Percentiles rank a stretch among this genome's conserved stretches.
These are phyloP conservation scores for Pichia rugopelliculosa DNA, from an alignment of 805 yeast species.

Conservation along the genomic window DNA sequence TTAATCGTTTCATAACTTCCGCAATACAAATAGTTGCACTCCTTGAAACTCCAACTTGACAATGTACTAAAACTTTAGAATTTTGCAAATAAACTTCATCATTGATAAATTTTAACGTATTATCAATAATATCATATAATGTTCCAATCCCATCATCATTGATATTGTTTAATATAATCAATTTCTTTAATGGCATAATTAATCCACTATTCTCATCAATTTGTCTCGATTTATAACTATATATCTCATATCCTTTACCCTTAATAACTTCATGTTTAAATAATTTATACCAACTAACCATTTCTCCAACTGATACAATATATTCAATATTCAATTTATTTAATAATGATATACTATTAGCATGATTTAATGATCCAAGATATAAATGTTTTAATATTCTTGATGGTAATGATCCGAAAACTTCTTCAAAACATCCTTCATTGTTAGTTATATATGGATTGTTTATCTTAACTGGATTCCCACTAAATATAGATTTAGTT, in stretches of 20 bases:
- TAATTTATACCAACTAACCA: conserved; percentile 50
- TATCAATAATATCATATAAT: conserved; percentile 51
- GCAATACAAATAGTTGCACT: conserved; percentile 96
- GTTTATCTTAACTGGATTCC: background rate
- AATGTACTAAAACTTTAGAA: conserved; percentile 70
- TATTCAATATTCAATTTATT: conserved; percentile 59
- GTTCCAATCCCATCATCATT: conserved; percentile 92
- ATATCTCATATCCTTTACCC: conserved; percentile 24
- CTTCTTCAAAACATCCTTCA: conserved; percentile 27
- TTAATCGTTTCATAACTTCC: conserved; percentile 76
- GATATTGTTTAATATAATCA: conserved; percentile 61
- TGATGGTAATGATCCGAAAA: conserved; percentile 72
- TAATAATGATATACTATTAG: conserved; percentile 60
- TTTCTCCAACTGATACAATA: conserved; percentile 83
- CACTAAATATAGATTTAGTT: background rate
- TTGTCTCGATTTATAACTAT: conserved; percentile 18
- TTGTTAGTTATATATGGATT: background rate
- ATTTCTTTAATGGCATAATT: conserved; percentile 32
- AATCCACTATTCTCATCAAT: conserved; percentile 15
- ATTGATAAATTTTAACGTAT: conserved; percentile 53
- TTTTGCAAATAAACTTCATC: conserved; percentile 40
- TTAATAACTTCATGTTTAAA: conserved; percentile 16
- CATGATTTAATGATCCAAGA: conserved; percentile 79
- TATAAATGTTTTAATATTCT: conserved; percentile 76
- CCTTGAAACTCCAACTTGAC: conserved; percentile 92